phyloP scores from a whole-genome alignment of 495 filamentous ascomycete species.

The Pyrenopolyporus hunteri region DNA sequence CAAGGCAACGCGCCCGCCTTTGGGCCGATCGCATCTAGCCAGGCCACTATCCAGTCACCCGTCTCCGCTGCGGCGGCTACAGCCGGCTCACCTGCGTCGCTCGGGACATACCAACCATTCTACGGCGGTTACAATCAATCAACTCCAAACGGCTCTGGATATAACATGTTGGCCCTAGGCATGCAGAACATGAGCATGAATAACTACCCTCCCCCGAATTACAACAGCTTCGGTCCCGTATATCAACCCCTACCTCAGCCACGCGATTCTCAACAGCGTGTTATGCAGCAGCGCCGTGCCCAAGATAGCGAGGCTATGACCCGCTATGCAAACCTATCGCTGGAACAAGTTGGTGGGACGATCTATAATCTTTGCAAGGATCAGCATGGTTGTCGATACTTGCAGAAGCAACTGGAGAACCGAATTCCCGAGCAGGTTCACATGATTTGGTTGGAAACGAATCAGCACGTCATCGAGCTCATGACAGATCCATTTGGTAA shows the following conservation, averaged over 20 bases:
- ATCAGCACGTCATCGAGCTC: conserved; percentile 88
- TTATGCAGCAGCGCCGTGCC: conserved; percentile 70
- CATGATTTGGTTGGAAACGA: conserved; percentile 91
- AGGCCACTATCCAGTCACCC: conserved; percentile 40
- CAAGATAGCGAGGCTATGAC: conserved; percentile 69
- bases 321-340: conserved; percentile 75
- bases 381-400: conserved; percentile 92
- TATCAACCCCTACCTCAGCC: conserved; percentile 55
- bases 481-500: conserved; percentile 99
- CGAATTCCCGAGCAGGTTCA: conserved; percentile 80
- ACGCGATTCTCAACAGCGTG: conserved; percentile 71
- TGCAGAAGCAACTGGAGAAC: conserved; percentile 97
- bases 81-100: conserved; percentile 43
- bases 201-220: conserved; percentile 59
- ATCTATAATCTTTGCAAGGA: conserved; percentile 93
- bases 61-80: conserved; percentile 42
- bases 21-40: conserved; percentile 52
- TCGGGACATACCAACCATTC: conserved; percentile 50
- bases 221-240: conserved; percentile 48
- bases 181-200: conserved; percentile 65
- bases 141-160: conserved; percentile 27
- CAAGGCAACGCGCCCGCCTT: conserved; percentile 81
- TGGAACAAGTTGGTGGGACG: conserved; percentile 80
- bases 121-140: conserved; percentile 44
- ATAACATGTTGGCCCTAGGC: conserved; percentile 63